These are phyloP conservation scores for Suillus weaverae DNA, from an alignment of 768 basidiomycete genomes.

Conservation along the genomic window DNA sequence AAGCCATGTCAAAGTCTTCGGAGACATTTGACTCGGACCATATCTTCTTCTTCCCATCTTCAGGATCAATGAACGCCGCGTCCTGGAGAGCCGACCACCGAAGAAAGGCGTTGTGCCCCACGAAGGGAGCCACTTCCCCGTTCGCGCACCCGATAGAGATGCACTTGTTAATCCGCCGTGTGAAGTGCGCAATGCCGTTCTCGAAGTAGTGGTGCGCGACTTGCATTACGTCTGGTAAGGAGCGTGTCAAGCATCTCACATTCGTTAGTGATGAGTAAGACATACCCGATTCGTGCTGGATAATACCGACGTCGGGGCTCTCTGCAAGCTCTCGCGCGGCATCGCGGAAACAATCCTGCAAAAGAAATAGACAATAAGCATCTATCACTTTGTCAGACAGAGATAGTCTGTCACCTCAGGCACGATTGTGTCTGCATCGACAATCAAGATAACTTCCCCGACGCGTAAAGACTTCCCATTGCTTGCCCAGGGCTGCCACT, in stretches of 20 bases:
- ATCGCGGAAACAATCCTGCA: conserved; percentile 80
- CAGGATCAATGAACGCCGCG: conserved; percentile 51
- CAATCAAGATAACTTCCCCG: conserved; percentile 78
- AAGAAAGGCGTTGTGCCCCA: conserved; percentile 54
- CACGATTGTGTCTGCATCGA: conserved; percentile 85
- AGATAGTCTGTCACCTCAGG: conserved; percentile 50
- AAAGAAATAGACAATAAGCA: neutral
- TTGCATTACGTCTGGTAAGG: conserved; percentile 52
- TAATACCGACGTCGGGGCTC: conserved; percentile 86
- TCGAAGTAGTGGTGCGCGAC: conserved; percentile 55
- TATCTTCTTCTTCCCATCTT: conserved; percentile 48
- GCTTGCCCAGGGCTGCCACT: conserved; percentile 73
- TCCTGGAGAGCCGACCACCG: conserved; percentile 62
- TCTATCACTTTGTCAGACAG: neutral
- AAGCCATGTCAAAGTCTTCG: conserved; percentile 64
- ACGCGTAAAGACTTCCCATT: conserved; percentile 76
- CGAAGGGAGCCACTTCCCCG: conserved; percentile 45
- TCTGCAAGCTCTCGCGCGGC: conserved; percentile 78
- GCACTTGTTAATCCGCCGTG: conserved; percentile 46
- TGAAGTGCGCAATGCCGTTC: conserved; percentile 51
- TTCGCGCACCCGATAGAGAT: conserved; percentile 40
- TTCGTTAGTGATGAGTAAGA: neutral
- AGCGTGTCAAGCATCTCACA: neutral
- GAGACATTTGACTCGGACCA: conserved; percentile 62
- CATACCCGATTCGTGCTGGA: conserved; percentile 82